phyloP scores from a whole-genome alignment of 1,284 basidiomycete species.

The Puccinia polysora region DNA sequence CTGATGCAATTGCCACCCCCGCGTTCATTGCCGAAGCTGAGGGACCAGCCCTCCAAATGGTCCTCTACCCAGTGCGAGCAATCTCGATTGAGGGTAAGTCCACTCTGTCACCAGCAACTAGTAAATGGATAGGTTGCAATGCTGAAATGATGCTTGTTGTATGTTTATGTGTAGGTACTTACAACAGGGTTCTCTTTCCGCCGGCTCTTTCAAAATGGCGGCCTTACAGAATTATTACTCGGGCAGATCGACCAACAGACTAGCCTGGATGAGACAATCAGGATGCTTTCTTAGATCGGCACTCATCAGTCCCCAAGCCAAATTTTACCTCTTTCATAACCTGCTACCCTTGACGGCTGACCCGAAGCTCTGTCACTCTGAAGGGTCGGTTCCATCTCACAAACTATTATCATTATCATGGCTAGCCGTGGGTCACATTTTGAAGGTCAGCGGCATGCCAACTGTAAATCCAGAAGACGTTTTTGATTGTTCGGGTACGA shows the following conservation, averaged over 20 bases:
- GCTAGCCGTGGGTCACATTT: not conserved
- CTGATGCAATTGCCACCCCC: too few relatives aligned
- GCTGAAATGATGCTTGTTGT: too few relatives aligned
- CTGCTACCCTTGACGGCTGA: slow-evolving; percentile 62
- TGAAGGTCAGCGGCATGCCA: not conserved
- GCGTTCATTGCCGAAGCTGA: too few relatives aligned
- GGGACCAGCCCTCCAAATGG: too few relatives aligned
- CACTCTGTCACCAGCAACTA: too few relatives aligned
- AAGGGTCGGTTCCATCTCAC: not conserved
- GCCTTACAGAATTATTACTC: slow-evolving; percentile 62
- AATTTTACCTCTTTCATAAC: slow-evolving; percentile 70
- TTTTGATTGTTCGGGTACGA: slow-evolving; percentile 2
- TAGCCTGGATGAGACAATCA: slow-evolving; percentile 75
- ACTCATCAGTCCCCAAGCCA: slow-evolving; percentile 60
- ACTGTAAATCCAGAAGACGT: not conserved
- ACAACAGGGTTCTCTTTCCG: too few relatives aligned
- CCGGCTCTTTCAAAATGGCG: slow-evolving; percentile 4
- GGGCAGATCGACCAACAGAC: slow-evolving; percentile 75
- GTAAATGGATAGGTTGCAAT: too few relatives aligned
- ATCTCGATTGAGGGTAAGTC: too few relatives aligned
- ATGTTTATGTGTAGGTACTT: too few relatives aligned
- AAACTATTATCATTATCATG: slow-evolving; percentile 13
- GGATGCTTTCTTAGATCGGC: slow-evolving; percentile 67
- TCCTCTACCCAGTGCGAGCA: too few relatives aligned
- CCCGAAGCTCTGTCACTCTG: not conserved